Evolutionary conservation across 2,329 filamentous ascomycete genomes (phyloP).

Genomic region (Claviceps sp.): DNA sequence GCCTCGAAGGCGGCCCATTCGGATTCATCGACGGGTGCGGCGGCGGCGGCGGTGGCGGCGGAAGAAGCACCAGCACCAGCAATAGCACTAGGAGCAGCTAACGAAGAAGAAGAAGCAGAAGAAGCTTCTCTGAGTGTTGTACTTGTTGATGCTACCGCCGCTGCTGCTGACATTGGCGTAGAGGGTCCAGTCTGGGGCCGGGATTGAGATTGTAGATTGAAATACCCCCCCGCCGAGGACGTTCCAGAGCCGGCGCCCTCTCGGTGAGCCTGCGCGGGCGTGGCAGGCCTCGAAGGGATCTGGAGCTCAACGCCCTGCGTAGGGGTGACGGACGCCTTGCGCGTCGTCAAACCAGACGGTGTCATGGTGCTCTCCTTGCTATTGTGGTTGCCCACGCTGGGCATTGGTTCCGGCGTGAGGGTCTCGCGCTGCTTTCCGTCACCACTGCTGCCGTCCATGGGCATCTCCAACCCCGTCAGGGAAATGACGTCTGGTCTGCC

Average conservation of each 20-base stretch:
- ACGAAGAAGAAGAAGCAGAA: slow-evolving; percentile 6
- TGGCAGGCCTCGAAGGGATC: slow-evolving; percentile 51
- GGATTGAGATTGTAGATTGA: slow-evolving; percentile 4
- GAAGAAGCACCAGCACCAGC: slow-evolving; percentile 3
- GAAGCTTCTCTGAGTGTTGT: not conserved
- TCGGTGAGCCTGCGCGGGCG: slow-evolving; percentile 29
- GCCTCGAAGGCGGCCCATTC: slow-evolving; percentile 84
- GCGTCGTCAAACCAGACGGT: slow-evolving; percentile 19
- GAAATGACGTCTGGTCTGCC: slow-evolving; percentile 25
- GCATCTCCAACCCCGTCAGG: not conserved
- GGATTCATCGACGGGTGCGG: slow-evolving; percentile 46
- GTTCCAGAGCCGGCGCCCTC: slow-evolving; percentile 25
- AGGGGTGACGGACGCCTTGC: slow-evolving; percentile 38
- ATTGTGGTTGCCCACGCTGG: slow-evolving; percentile 11
- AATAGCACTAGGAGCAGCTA: slow-evolving; percentile 8
- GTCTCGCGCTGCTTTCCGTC: slow-evolving; percentile 8
- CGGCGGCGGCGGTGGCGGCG: slow-evolving; percentile 8
- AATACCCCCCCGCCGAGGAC: slow-evolving; percentile 20
- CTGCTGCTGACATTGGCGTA: slow-evolving; percentile 18
- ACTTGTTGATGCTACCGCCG: slow-evolving; percentile 8
- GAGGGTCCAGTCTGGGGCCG: slow-evolving; percentile 4
- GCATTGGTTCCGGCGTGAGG: slow-evolving; percentile 8
- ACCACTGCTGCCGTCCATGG: not conserved
- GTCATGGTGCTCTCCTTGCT: slow-evolving; percentile 8
- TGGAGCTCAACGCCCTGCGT: slow-evolving; percentile 45